phyloP scores from a whole-genome alignment of 1,284 basidiomycete genomes.

The Pholiota adiposa region DNA sequence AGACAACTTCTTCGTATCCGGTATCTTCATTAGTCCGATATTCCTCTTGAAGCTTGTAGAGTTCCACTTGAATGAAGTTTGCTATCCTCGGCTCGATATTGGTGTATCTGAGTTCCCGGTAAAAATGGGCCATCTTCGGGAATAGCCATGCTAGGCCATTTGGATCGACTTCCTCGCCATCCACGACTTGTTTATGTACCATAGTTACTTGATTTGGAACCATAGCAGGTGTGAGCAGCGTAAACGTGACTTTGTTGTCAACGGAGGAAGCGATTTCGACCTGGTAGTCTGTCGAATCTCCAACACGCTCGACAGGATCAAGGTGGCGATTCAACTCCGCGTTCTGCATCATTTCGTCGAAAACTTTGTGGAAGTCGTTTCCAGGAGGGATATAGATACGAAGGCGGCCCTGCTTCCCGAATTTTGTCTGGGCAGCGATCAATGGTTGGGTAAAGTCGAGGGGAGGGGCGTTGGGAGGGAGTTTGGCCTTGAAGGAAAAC shows the following conservation, averaged over 20 bases:
- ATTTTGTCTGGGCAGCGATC: slow-evolving; percentile 7
- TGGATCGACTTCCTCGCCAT: not conserved
- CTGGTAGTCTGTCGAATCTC: not conserved
- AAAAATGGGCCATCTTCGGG: slow-evolving; percentile 14
- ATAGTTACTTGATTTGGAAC: not conserved
- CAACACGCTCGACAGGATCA: not conserved
- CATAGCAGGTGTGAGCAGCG: not conserved
- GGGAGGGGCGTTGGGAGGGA: not conserved
- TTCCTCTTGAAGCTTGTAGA: slow-evolving; percentile 6
- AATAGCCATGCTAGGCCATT: not conserved
- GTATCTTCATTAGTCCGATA: not conserved
- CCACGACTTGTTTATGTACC: not conserved
- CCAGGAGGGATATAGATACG: not conserved
- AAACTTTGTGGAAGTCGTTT: not conserved
- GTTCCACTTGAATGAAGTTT: slow-evolving; percentile 7
- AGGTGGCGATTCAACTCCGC: not conserved
- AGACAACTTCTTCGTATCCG: not conserved
- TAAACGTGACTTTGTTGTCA: not conserved
- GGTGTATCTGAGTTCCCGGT: slow-evolving; percentile 12
- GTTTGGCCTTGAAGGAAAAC: not conserved
- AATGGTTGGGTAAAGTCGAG: not conserved
- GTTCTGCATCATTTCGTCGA: not conserved
- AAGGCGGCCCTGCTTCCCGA: slow-evolving; percentile 3
- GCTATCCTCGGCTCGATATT: not conserved
- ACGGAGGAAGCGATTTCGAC: not conserved